Percentiles rank a stretch among this genome's conserved stretches.
These are phyloP conservation scores for Ilyonectria robusta DNA, from an alignment of 2,329 filamentous ascomycete species.

Conservation along the genomic window DNA sequence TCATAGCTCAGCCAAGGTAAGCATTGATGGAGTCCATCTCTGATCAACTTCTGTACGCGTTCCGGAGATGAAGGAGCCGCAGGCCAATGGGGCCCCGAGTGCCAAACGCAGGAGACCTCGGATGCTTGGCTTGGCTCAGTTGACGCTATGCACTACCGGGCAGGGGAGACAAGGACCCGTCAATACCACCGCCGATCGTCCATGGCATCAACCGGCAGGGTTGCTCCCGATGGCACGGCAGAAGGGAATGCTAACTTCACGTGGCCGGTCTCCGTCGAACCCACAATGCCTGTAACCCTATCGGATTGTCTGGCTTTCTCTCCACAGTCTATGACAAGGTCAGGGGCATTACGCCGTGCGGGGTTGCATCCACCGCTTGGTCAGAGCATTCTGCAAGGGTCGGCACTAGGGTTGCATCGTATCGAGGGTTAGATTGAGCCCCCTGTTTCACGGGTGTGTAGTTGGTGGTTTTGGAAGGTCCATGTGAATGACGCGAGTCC, in stretches of 20 bases:
- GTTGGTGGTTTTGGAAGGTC: neutral
- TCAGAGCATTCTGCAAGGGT: neutral
- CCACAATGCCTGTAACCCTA: neutral
- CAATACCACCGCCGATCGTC: neutral
- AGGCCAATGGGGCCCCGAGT: too few relatives aligned
- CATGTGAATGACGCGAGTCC: neutral
- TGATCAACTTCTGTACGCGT: too few relatives aligned
- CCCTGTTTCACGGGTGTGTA: neutral
- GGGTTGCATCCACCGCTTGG: neutral
- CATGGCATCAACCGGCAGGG: neutral
- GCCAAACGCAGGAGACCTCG: neutral
- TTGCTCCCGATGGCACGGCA: neutral
- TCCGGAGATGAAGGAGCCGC: too few relatives aligned
- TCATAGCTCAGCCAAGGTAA: too few relatives aligned
- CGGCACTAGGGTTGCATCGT: neutral
- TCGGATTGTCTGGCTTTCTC: neutral
- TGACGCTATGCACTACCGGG: neutral
- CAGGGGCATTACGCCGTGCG: neutral
- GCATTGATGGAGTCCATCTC: too few relatives aligned
- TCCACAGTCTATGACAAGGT: neutral
- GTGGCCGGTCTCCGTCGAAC: neutral
- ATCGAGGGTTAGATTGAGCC: neutral
- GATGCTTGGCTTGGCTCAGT: neutral
- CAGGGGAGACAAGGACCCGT: neutral
- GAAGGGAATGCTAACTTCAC: neutral